A percentile compares a stretch with the other conserved stretches of the same genome.
Evolutionary conservation across 2,329 filamentous ascomycete genomes (phyloP).

Genomic region (Simplicillium aogashimaense): DNA sequence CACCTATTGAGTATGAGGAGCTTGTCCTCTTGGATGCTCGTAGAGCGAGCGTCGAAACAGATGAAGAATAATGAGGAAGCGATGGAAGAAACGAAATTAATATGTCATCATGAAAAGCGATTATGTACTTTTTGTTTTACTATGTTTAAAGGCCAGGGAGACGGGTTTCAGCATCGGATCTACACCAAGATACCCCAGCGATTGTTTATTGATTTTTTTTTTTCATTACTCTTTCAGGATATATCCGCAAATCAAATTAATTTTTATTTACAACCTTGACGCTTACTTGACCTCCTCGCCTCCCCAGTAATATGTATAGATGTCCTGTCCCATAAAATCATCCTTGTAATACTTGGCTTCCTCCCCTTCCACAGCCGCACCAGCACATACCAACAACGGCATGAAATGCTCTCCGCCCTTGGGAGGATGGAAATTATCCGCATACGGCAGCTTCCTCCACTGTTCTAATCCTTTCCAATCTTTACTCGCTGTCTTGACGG

Average conservation of each 20-base stretch:
- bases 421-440: conserved; percentile 43
- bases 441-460: conserved; percentile 38
- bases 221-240: neutral
- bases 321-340: conserved; percentile 35
- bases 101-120: neutral
- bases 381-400: conserved; percentile 47
- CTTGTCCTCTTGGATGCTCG: conserved; percentile 24
- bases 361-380: conserved; percentile 32
- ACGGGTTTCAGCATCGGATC: conserved; percentile 6
- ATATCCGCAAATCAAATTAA: neutral
- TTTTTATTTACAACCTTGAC: neutral
- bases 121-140: neutral
- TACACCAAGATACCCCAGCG: neutral
- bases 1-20: conserved; percentile 27
- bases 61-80: too few species aligned
- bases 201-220: neutral
- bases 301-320: conserved; percentile 47
- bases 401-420: conserved; percentile 48
- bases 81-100: neutral
- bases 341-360: conserved; percentile 35
- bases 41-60: conserved; percentile 4
- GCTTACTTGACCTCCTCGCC: conserved; percentile 12
- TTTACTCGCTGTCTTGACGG: conserved; percentile 21
- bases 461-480: conserved; percentile 27
- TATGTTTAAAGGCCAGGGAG: conserved; percentile 1